Evolutionary conservation across 768 basidiomycete species (phyloP).

Genomic region (Melanogaster broomeanus): DNA sequence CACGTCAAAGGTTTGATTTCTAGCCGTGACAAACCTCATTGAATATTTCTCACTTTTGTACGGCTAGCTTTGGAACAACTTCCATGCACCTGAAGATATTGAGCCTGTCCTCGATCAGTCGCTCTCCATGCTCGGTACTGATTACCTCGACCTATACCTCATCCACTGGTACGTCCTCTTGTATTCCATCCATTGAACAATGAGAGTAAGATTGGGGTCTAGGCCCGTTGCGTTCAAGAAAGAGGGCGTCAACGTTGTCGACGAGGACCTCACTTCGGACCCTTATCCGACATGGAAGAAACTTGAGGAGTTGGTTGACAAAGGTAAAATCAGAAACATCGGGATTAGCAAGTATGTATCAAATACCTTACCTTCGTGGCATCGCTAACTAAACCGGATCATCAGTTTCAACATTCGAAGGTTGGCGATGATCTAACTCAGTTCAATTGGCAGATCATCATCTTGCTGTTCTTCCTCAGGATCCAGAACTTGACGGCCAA

Average conservation of each 20-base stretch:
- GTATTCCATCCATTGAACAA: not conserved
- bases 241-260: constrained; percentile 47
- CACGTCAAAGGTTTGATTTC: constrained; percentile 51
- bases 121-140: constrained; percentile 56
- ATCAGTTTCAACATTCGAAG: constrained; percentile 63
- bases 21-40: not conserved
- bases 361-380: not conserved
- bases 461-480: constrained; percentile 25
- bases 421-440: constrained; percentile 12
- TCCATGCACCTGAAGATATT: constrained; percentile 74
- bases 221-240: constrained; percentile 74
- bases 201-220: not conserved
- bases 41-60: not conserved
- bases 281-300: constrained; percentile 82
- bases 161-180: constrained; percentile 64
- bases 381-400: not conserved
- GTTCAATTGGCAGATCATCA: not conserved
- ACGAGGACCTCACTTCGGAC: constrained; percentile 60
- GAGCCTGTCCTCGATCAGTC: constrained; percentile 69
- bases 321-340: constrained; percentile 77
- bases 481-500: constrained; percentile 65
- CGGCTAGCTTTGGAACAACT: constrained; percentile 69
- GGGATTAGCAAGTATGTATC: constrained; percentile 75
- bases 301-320: constrained; percentile 74
- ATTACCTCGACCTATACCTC: constrained; percentile 80